phyloP scores from a whole-genome alignment of 2,329 filamentous ascomycete species.

The Blumeria hordei region DNA sequence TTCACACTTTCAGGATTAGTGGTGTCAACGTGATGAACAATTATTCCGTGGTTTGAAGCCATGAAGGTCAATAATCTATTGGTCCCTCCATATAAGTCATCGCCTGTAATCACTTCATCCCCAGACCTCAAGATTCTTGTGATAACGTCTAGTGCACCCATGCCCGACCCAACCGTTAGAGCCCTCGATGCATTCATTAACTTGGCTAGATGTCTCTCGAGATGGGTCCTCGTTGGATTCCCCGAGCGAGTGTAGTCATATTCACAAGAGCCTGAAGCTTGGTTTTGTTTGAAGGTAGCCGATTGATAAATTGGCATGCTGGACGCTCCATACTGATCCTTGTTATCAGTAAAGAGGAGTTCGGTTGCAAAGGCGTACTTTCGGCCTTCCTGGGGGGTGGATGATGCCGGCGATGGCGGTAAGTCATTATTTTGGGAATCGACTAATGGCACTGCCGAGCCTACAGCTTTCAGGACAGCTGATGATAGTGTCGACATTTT shows the following conservation, averaged over 20 bases:
- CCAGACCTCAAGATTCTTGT: conserved; percentile 73
- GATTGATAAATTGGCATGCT: conserved; percentile 97
- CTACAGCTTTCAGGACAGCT: too few species aligned
- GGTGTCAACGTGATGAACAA: conserved; percentile 92
- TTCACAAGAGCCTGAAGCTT: conserved; percentile 54
- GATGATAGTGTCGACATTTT: background rate
- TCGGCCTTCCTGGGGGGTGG: conserved; percentile 62
- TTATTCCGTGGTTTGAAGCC: conserved; percentile 66
- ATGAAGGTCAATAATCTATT: conserved; percentile 86
- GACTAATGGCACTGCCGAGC: too few species aligned
- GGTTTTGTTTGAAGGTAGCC: conserved; percentile 89
- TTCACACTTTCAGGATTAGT: conserved; percentile 51
- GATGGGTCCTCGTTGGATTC: conserved; percentile 85
- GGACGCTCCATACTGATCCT: conserved; percentile 90
- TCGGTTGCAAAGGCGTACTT: conserved; percentile 91
- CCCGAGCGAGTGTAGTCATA: conserved; percentile 98
- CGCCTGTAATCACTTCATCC: conserved; percentile 90
- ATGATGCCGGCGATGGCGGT: conserved; percentile 79
- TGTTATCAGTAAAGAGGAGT: conserved; percentile 84
- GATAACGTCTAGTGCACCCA: conserved; percentile 94
- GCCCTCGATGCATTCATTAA: conserved; percentile 91
- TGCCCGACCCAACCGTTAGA: conserved; percentile 83
- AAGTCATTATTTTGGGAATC: conserved; percentile 15
- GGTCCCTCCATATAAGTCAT: conserved; percentile 89
- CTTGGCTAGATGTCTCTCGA: conserved; percentile 92